Percentiles rank a stretch among this genome's conserved stretches.
Conservation (phyloP, 352 stramenopile species). For the Pythium rhizo-oryzae region DNA sequence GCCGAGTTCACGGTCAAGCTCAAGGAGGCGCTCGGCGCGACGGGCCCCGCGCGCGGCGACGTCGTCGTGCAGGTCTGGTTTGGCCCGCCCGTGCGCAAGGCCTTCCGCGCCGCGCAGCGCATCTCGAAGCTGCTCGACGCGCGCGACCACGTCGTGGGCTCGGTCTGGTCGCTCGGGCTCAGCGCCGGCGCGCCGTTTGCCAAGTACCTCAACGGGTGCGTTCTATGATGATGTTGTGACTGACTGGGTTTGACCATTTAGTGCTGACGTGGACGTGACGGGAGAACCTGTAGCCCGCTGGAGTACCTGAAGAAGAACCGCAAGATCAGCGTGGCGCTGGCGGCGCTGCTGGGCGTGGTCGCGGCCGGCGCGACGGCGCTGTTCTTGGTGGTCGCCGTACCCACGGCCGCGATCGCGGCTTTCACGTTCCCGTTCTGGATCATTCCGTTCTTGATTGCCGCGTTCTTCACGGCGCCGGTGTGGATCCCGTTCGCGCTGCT, state of each 20-base stretch:
- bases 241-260: neutral
- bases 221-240: neutral
- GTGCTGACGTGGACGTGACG: neutral
- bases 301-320: slow-evolving; percentile 80
- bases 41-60: slow-evolving; percentile 53
- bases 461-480: slow-evolving; percentile 81
- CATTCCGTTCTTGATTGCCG: slow-evolving; percentile 69
- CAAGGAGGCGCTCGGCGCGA: slow-evolving; percentile 41
- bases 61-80: slow-evolving; percentile 71
- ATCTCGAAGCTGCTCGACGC: slow-evolving; percentile 74
- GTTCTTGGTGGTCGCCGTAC: slow-evolving; percentile 74
- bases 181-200: slow-evolving; percentile 32
- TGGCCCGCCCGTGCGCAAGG: slow-evolving; percentile 74
- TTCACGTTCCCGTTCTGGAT: slow-evolving; percentile 89
- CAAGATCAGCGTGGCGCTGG: slow-evolving; percentile 63
- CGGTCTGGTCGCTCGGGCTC: slow-evolving; percentile 46
- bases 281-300: slow-evolving; percentile 34
- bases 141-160: slow-evolving; percentile 64
- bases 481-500: slow-evolving; percentile 76
- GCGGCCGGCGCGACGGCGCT: slow-evolving; percentile 49
- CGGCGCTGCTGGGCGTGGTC: slow-evolving; percentile 56
- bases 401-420: slow-evolving; percentile 62
- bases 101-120: slow-evolving; percentile 74
- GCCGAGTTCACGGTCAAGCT: slow-evolving; percentile 54
- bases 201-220: slow-evolving; percentile 54